Evolutionary conservation across 2,329 filamentous ascomycete genomes (phyloP), one percentile per base, ranked within the genome.

Genomic region (Colletotrichum sidae): DNA sequence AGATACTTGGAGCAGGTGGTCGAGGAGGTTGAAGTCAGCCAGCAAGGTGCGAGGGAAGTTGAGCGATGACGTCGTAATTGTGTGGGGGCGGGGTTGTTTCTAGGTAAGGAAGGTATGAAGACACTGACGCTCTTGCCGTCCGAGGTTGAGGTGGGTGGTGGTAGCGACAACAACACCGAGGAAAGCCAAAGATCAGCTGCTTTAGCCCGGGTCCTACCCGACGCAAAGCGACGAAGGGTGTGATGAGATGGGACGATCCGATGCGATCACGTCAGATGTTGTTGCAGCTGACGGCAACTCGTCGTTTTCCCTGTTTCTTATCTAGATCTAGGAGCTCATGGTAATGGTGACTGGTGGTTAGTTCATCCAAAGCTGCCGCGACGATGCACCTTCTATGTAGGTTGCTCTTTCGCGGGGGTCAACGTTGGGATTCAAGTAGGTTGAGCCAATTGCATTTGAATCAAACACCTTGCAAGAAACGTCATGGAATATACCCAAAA

Each of bases 11-110:
- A 35, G 6, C 6, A 49, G 38, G 41, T 52, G 47, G 63, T 35
- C 33, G 47, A 39, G 46, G 45, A 15, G 13, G 38, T 9, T 41
- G 38, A 41, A 13, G 6, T 41, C 9, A 44, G 15, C 44, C 34
- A 38, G 41, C 54, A 47, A 41, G 53, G 37, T 53, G 42, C 35
- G 42, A 42, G 25, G 62, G 46, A 13, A 51, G 33, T 15, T 2
- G 46, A 33, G 46, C 58, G 62, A 65, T 65, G 62, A 65, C 62
- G 62, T 65, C 58, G 62, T 57, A 49, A 17, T 34, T 46, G 41
- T 56, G 58, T 65, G 62, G 58, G 62, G 58, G 58, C 58, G 57
- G 62, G 45, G 11, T 52, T 46, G 55, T 56, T 56, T 33, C 25
- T 25, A 25, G 25, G 25, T 25, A 25, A 4, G 25, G 25, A 25